Evolutionary conservation across 768 basidiomycete species (phyloP), one percentile per base, ranked within the genome.

Genomic region (Kwoniella newhampshirensis): DNA sequence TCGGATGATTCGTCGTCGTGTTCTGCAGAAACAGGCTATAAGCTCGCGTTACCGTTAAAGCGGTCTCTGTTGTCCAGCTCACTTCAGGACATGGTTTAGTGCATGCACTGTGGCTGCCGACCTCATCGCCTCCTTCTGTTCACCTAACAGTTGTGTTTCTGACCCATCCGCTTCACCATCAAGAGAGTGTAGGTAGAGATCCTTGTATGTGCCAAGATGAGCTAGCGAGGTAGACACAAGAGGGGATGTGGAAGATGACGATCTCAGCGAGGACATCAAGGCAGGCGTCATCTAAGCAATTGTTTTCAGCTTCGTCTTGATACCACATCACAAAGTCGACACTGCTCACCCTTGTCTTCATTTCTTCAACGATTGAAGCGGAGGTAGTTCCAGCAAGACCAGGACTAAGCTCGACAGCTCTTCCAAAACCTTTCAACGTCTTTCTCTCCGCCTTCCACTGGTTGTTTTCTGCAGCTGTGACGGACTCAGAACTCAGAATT

Each of bases 81-180:
- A 94, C 96, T 88, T 96, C 51, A 85, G 83, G 52, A 93, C 81
- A 78, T 99, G 96, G 68, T 96, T 91, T 51, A 97, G 75, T 2
- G 84, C 83, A 74, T 98, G 93, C 3, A 94, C 77, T 2, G 88
- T 79, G 2, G 86, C 81, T 1, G 84, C 85, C 71, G 91, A 85
- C 37, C 89, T 82, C 17, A 84, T 79, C 18, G 75, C 74, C 68
- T 82, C 81, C 52, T 86, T 83, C n/a, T 82, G 79, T 20, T 62
- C 55, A 3, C 71, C 71, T n/a, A 64, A 55, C 23, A 69, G 39
- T 18, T 56, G 60, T 26, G 51, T 65, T 25, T 73, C 71, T 1
- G 59, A 59, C 1, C 75, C 73, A 36, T 76, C 75, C 6, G 73
- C 70, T 13, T 87, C 86, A 46, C 86, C 78, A n/a, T 83, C 77